Evolutionary conservation across 2,329 filamentous ascomycete species (phyloP), one percentile per base, ranked within the genome.

Genomic region (Ascochyta rabiei): DNA sequence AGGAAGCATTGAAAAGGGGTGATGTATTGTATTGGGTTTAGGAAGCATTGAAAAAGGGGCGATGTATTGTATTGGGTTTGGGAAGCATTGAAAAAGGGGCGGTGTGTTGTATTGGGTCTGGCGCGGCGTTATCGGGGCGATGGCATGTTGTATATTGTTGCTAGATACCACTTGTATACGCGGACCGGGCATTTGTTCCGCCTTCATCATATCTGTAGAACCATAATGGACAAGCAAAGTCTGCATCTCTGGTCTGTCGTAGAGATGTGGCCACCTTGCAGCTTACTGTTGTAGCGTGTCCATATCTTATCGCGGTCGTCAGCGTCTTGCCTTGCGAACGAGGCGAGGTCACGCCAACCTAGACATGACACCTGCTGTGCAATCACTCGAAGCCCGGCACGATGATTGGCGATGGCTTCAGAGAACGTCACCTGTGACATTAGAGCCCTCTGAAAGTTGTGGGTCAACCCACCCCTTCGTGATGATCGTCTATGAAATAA

Each of bases 281-380:
- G 9, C 9, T 30, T 15, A 30, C n/a, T n/a, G 9, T 30, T 30
- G 5, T 10, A 61, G 59, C 18, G 55, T 4, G 61, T 69, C 21
- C 61, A 60, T 9, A 50, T 71, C 6, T 55, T 68, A 13, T 33
- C 47, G 10, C 48, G 66, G 16, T 62, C 62, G 6, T 48, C 24
- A 16, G 59, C 40, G 31, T 68, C 60, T 50, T 56, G 40, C 37
- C 63, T 62, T 13, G 54, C 60, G 4, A 62, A 62, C 9, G 69
- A 73, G 23, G 49, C 9, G 69, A 73, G 23, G 49, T 75, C 9
- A 75, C 73, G 2, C 74, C 73, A 0, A 62, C 76, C 3, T 75
- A 23, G 6, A 23, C 21, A 23, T 6, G 73, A 74, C 63, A 71
- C 38, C 54, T 65, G 19, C 63, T 76, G 8, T 60, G 61, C 12